Base-by-base conservation (phyloP, 1,284 basidiomycete genomes). In the Puccinia polysora region DNA sequence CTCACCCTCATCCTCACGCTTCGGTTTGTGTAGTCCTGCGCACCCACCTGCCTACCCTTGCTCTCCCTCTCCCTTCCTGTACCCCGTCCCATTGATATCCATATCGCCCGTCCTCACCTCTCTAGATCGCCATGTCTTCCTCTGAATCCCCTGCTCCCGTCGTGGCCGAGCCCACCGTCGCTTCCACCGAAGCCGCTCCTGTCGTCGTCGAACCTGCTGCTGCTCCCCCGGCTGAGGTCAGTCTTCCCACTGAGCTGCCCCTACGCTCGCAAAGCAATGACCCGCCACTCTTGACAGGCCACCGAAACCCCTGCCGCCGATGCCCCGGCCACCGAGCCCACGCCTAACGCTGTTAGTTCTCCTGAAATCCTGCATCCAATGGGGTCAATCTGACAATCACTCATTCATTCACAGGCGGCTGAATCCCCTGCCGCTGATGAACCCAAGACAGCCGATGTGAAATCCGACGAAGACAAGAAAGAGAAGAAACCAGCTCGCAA, bases 401-500 rank as follows among this genome's bases (percentile, higher is more conserved):
- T 15, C 18, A 18, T 8, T 43, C 8, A 8, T 43, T 43, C 8
- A 43, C n/a, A 43, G 40, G 40, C 40, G 18, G 18, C 40, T 43
- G 40, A 43, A 43, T 18, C 40, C 18, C 18, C 40, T 43, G 8
- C 40, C 18, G 40, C 34, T 18, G 28, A 20, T 20, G 68, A 71
- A 52, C n/a, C n/a, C n/a, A n/a, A n/a, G n/a, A n/a, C n/a, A n/a
- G n/a, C n/a, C n/a, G 58, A 20, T 32, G 25, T 47, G 5, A 71
- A 72, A 20, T 32, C 40, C 28, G 63, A 65, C 34, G 69, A 72
- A 20, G 69, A 72, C 1, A 64, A 72, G 60, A 69, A 69, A 32
- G 69, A 72, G 49, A 72, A 72, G 50, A 72, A 72, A 23, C 56
- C 43, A 23, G 18, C 59, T 20, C 47, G 59, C 10, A 72, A 72